phyloP scores from a whole-genome alignment of 306 rosid genomes.

The Elaeagnus macrophylla region DNA sequence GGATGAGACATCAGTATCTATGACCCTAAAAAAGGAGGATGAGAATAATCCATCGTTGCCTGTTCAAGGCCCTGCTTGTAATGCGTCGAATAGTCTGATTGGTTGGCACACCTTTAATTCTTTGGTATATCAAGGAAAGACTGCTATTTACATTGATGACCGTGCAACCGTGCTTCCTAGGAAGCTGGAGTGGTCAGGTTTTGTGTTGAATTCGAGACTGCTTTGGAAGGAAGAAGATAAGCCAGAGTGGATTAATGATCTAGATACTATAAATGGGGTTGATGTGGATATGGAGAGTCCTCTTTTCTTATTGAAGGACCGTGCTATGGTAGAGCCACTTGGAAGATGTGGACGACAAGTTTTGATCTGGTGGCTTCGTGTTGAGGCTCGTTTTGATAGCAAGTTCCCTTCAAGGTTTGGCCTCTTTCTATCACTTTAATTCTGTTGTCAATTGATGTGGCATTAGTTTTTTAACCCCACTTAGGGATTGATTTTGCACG shows the following conservation, averaged over 20 bases:
- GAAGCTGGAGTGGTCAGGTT: conserved; percentile 93
- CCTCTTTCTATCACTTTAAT: conserved; percentile 8
- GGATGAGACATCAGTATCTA: conserved; percentile 27
- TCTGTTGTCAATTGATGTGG: no score
- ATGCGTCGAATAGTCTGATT: conserved; percentile 63
- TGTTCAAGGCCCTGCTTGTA: conserved; percentile 96
- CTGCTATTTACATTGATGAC: conserved; percentile 74
- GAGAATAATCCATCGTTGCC: conserved; percentile 48
- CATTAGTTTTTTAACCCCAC: no score
- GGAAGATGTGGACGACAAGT: conserved; percentile 93
- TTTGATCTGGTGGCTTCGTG: conserved; percentile 94
- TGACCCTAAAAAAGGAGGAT: conserved; percentile 30
- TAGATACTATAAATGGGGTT: conserved; percentile 43
- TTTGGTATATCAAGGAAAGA: conserved; percentile 46
- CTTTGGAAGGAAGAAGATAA: conserved; percentile 77
- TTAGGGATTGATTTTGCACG: conserved; percentile 7
- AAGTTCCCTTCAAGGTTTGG: conserved; percentile 84
- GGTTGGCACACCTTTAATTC: conserved; percentile 98
- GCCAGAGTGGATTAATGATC: conserved; percentile 80
- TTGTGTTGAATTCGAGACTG: conserved; percentile 80
- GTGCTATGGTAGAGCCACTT: conserved; percentile 80
- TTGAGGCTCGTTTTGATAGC: conserved; percentile 97
- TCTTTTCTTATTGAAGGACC: conserved; percentile 65
- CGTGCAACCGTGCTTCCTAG: conserved; percentile 71
- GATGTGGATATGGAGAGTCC: conserved; percentile 65